These are phyloP conservation scores for Pseudozyma tsukubaensis DNA, from an alignment of 1,284 basidiomycete genomes.

Conservation along the genomic window DNA sequence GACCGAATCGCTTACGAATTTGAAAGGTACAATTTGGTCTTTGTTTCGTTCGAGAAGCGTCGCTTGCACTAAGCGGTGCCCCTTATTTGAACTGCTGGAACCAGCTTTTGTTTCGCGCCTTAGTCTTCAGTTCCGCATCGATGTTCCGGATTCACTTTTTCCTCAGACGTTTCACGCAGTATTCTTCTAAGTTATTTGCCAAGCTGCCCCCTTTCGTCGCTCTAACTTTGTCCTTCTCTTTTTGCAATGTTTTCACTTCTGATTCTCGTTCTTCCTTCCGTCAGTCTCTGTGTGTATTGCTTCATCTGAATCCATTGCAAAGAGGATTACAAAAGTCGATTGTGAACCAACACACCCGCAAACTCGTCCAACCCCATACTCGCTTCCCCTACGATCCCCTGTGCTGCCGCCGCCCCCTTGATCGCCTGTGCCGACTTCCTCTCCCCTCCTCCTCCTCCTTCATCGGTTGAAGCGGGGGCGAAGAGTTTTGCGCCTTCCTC, in stretches of 20 bases:
- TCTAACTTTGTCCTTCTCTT: too few species aligned
- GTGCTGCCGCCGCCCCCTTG: conserved; percentile 27
- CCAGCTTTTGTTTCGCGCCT: not conserved
- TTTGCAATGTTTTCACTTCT: too few species aligned
- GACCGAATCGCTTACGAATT: conserved; percentile 99
- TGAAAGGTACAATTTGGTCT: conserved; percentile 92
- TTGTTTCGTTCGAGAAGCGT: conserved; percentile 54
- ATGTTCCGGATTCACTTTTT: conserved; percentile 3
- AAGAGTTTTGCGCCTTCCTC: conserved; percentile 45
- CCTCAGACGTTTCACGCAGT: too few species aligned
- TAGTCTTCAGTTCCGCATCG: too few species aligned
- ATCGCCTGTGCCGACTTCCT: conserved; percentile 26
- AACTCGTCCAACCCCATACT: conserved; percentile 49
- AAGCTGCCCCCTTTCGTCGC: too few species aligned
- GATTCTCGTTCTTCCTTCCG: not conserved
- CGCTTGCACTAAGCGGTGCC: conserved; percentile 2
- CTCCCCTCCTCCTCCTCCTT: not conserved
- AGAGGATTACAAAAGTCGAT: conserved; percentile 25
- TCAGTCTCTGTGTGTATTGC: not conserved
- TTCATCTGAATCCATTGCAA: not conserved
- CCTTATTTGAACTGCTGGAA: too few species aligned
- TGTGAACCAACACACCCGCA: conserved; percentile 39
- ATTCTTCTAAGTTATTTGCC: too few species aligned
- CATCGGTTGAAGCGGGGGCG: conserved; percentile 22
- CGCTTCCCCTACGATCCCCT: conserved; percentile 9